Evolutionary conservation across 805 yeast species (phyloP).

Genomic region (Yarrowia hollandica): DNA sequence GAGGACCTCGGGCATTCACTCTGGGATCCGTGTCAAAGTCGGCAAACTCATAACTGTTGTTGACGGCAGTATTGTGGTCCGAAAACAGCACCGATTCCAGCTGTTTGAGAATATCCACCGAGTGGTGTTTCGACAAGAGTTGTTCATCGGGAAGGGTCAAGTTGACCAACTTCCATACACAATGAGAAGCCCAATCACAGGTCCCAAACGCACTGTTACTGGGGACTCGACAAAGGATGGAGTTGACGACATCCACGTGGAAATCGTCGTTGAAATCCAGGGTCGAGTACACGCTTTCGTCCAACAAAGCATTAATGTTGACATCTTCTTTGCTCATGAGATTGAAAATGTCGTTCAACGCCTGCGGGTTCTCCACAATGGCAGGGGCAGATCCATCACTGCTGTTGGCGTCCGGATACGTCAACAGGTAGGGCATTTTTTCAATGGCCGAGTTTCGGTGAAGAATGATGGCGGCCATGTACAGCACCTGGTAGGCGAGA

Average conservation of each 20-base stretch:
- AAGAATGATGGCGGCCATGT: conserved; percentile 24
- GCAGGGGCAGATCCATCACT: not conserved
- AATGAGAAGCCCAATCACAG: conserved; percentile 26
- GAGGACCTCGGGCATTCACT: not conserved
- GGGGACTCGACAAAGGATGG: conserved; percentile 23
- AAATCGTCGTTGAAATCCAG: conserved; percentile 25
- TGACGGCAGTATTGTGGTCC: not conserved
- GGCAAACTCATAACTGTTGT: not conserved
- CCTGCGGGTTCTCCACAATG: conserved; percentile 26
- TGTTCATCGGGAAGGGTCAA: conserved; percentile 29
- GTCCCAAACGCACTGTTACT: conserved; percentile 17
- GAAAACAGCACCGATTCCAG: conserved; percentile 10
- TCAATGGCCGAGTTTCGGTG: conserved; percentile 8
- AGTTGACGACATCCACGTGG: conserved; percentile 26
- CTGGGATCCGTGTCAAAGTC: not conserved
- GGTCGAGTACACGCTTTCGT: conserved; percentile 18
- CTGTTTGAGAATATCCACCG: conserved; percentile 28
- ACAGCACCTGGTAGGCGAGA: conserved; percentile 18
- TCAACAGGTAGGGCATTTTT: conserved; percentile 22
- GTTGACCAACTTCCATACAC: conserved; percentile 26
- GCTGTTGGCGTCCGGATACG: conserved; percentile 11
- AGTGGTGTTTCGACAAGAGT: conserved; percentile 18
- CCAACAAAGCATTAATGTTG: conserved; percentile 5
- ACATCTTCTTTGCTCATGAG: conserved; percentile 7
- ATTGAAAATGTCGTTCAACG: conserved; percentile 21